Evolutionary conservation across 441 rosid species (phyloP).

Genomic region (Isatis lusitanica): DNA sequence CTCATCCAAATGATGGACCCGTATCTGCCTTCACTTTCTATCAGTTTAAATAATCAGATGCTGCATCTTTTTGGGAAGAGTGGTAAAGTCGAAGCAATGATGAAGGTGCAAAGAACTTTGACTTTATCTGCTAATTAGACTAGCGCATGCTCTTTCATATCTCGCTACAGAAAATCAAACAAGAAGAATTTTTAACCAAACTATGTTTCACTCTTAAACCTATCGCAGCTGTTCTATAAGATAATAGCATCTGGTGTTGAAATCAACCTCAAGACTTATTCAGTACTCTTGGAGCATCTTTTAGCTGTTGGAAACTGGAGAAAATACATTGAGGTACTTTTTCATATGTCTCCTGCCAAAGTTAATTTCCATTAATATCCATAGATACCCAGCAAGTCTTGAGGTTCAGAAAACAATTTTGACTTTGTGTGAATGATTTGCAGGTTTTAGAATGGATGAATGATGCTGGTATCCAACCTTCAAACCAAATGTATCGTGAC

Average conservation of each 20-base stretch:
- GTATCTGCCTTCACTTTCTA: constrained; percentile 52
- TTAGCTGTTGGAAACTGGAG: constrained; percentile 86
- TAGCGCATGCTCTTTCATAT: neutral
- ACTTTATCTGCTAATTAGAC: neutral
- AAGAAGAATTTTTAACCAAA: constrained; percentile 15
- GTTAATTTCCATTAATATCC: neutral
- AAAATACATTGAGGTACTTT: constrained; percentile 80
- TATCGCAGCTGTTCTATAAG: constrained; percentile 73
- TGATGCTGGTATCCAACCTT: constrained; percentile 65
- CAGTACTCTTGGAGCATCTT: constrained; percentile 68
- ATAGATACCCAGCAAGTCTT: neutral
- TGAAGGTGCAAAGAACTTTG: constrained; percentile 53
- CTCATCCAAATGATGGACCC: constrained; percentile 71
- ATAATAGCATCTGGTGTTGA: constrained; percentile 57
- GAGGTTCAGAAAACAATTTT: neutral
- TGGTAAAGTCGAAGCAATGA: constrained; percentile 80
- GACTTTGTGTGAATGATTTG: constrained; percentile 9
- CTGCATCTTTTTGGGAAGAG: constrained; percentile 77
- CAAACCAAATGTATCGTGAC: constrained; percentile 61
- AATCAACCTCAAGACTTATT: constrained; percentile 57
- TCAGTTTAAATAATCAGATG: constrained; percentile 77
- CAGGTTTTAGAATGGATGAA: constrained; percentile 88
- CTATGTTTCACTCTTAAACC: constrained; percentile 13
- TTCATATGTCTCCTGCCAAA: neutral
- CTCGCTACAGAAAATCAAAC: neutral